phyloP scores from a whole-genome alignment of 257 asterid species.

The Lavandula angustifolia region DNA sequence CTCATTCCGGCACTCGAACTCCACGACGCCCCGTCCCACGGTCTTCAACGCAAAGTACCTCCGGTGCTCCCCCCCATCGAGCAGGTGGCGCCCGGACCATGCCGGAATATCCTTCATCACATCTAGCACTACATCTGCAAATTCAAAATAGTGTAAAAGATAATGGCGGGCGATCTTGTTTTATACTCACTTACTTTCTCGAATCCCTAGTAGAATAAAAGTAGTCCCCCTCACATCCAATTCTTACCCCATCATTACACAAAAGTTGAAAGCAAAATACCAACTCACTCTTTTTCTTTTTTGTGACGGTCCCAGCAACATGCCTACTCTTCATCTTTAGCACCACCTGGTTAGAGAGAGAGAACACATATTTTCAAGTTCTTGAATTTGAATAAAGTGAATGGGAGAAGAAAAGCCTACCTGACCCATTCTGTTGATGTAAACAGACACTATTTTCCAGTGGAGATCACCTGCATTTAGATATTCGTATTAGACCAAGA shows the following conservation, averaged over 20 bases:
- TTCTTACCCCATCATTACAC: conserved; percentile 58
- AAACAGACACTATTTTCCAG: conserved; percentile 93
- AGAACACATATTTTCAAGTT: conserved; percentile 34
- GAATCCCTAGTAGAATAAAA: conserved; percentile 67
- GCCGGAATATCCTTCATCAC: conserved; percentile 83
- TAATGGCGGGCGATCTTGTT: conserved; percentile 37
- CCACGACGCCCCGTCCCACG: conserved; percentile 70
- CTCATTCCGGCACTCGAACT: conserved; percentile 81
- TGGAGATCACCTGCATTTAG: conserved; percentile 87
- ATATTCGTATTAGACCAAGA: neutral
- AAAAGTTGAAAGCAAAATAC: conserved; percentile 41
- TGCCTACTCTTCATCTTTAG: conserved; percentile 95
- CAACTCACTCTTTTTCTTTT: conserved; percentile 98
- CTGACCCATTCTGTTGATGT: conserved; percentile 82
- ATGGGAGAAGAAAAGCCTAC: conserved; percentile 39
- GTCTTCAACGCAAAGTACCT: conserved; percentile 84
- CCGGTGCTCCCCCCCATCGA: conserved; percentile 78
- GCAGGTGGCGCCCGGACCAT: conserved; percentile 96
- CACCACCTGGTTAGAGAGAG: conserved; percentile 51
- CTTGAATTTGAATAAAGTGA: conserved; percentile 25
- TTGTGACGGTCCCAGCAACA: conserved; percentile 95
- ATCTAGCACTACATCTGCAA: conserved; percentile 76
- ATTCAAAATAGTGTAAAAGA: conserved; percentile 22
- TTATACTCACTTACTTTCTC: conserved; percentile 54
- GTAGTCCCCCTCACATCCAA: conserved; percentile 47